phyloP scores from a whole-genome alignment of 2,329 filamentous ascomycete genomes.

The Botrytis sinoallii region DNA sequence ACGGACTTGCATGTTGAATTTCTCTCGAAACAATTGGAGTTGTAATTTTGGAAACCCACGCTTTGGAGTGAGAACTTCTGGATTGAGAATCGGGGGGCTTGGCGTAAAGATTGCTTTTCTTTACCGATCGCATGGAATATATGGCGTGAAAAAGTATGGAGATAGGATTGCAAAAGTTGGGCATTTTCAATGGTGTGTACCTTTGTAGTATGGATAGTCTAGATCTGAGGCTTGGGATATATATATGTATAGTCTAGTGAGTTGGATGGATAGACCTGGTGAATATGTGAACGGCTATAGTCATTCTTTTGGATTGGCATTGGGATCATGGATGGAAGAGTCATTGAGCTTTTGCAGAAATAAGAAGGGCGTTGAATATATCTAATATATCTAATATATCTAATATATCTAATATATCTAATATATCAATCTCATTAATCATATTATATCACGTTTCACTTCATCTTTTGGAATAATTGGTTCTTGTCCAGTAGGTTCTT shows the following conservation, averaged over 20 bases:
- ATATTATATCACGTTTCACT: background rate
- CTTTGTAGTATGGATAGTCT: background rate
- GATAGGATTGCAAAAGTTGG: background rate
- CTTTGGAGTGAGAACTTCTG: background rate
- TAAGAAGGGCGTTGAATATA: background rate
- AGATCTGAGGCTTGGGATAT: background rate
- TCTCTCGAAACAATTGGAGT: background rate
- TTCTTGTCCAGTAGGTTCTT: background rate
- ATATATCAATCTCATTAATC: background rate
- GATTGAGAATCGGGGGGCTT: background rate
- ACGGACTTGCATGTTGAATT: background rate
- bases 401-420: background rate
- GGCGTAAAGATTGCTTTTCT: background rate
- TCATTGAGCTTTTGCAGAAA: background rate
- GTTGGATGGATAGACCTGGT: background rate
- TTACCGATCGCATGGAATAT: background rate
- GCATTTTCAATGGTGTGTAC: background rate
- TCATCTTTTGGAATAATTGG: background rate
- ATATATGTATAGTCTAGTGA: background rate
- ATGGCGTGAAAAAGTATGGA: background rate
- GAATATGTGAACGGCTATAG: background rate
- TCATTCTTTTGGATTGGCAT: background rate
- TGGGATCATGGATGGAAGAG: slow-evolving; percentile 9
- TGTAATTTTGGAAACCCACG: background rate
- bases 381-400: background rate